A percentile compares a stretch with the other conserved stretches of the same genome.
Evolutionary conservation across 345 rosid genomes (phyloP).

Genomic region (Rhizophora mangle): DNA sequence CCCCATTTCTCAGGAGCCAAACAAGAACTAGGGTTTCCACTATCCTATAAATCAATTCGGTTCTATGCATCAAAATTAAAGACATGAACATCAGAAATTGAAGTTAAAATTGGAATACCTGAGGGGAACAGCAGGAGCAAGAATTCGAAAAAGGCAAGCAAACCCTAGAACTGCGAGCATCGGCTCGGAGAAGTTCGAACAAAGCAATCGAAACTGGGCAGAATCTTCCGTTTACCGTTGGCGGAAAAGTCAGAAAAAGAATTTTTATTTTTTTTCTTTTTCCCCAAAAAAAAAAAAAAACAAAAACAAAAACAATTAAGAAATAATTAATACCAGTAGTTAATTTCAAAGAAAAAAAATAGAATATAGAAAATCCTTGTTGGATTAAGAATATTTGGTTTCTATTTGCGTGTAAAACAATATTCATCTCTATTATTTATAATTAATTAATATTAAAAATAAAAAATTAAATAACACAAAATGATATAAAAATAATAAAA

Average conservation of each 20-base stretch:
- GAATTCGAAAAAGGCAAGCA: slow-evolving; percentile 1
- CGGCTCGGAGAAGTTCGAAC: slow-evolving; percentile 7
- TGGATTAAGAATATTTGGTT: no score
- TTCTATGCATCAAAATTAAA: slow-evolving; percentile 7
- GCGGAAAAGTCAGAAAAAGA: slow-evolving; percentile 26
- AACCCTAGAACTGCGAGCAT: slow-evolving; percentile 7
- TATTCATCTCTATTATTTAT: no score
- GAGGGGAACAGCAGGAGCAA: slow-evolving; percentile 12
- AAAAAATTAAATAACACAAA: no score
- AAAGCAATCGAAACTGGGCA: slow-evolving; percentile 34
- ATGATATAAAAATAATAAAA: no score
- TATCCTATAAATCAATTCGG: slow-evolving; percentile 9
- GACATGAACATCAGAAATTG: slow-evolving; percentile 4
- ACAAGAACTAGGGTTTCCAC: slow-evolving; percentile 44
- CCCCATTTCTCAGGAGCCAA: slow-evolving; percentile 24
- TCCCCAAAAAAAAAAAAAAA: slow-evolving; percentile 3
- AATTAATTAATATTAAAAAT: no score
- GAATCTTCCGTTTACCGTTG: slow-evolving; percentile 50
- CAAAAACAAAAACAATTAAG: not conserved
- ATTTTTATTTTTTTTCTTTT: slow-evolving; percentile 20
- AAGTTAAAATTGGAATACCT: slow-evolving; percentile 25
- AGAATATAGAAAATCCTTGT: no score
- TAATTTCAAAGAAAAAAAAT: slow-evolving; percentile 14
- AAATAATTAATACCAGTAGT: slow-evolving; percentile 5
- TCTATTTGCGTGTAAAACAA: no score